Evolutionary conservation across 2,329 filamentous ascomycete genomes (phyloP).

Genomic region (Teratosphaeria viscida): DNA sequence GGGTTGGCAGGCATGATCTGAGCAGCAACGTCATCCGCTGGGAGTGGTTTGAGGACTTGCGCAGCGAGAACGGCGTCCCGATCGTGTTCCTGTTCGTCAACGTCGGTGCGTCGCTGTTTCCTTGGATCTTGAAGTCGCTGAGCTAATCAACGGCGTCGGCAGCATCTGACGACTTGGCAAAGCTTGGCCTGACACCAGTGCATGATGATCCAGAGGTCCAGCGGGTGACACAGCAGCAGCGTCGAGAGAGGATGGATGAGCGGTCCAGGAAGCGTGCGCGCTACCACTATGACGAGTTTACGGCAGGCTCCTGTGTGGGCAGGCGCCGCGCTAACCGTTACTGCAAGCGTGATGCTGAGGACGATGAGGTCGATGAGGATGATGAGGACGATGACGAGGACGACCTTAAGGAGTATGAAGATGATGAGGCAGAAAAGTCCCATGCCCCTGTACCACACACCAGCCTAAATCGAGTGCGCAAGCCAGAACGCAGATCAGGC

Average conservation of each 20-base stretch:
- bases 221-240: background rate
- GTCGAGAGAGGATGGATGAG: background rate
- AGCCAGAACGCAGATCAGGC: background rate
- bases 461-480: too few relatives aligned
- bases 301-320: too few relatives aligned
- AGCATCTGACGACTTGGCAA: background rate
- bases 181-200: background rate
- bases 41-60: background rate
- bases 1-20: background rate
- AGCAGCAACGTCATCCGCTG: background rate
- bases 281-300: background rate
- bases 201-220: background rate
- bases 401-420: background rate
- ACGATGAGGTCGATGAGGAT: background rate
- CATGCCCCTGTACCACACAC: too few relatives aligned
- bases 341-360: background rate
- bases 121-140: background rate
- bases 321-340: too few relatives aligned
- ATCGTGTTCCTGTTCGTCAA: slow-evolving; percentile 1
- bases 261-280: background rate
- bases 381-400: background rate
- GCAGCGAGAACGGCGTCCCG: background rate
- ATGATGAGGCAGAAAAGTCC: background rate
- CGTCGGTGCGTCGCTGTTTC: background rate
- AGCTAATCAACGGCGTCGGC: background rate